A percentile compares a stretch with the other conserved stretches of the same genome.
Evolutionary conservation across 106 monocot species (phyloP).

Genomic region (Cymbidium sinense): DNA sequence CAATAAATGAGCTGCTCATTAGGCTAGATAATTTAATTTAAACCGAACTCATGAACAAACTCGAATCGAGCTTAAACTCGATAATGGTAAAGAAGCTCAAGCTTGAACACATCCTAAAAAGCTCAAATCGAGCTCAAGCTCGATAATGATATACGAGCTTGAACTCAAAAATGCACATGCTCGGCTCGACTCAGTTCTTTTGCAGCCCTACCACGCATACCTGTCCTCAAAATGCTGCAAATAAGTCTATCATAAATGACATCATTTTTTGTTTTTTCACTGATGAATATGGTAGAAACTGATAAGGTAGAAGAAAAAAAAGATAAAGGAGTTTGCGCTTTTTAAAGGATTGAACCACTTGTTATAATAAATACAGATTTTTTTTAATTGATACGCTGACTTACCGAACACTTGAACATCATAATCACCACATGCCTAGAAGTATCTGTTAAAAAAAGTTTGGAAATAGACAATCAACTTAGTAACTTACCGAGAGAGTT

Average conservation of each 20-base stretch:
- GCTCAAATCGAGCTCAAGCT: no score
- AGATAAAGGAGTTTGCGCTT: background rate
- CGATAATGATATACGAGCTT: no score
- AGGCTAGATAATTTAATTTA: no score
- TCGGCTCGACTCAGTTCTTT: no score
- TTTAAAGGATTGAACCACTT: background rate
- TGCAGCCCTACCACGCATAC: no score
- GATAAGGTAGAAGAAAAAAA: background rate
- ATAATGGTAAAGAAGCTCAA: no score
- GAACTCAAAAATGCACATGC: no score
- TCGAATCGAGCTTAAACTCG: no score
- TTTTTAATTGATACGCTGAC: background rate
- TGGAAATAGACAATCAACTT: background rate
- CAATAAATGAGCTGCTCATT: no score
- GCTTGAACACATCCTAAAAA: no score
- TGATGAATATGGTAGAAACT: background rate
- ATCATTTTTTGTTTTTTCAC: background rate
- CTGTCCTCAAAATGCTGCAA: background rate
- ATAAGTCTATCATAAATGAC: background rate
- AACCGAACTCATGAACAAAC: no score
- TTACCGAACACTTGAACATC: background rate
- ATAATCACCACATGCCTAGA: background rate
- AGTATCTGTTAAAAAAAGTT: background rate
- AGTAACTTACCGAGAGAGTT: constrained; percentile 65
- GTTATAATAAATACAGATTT: background rate